A percentile compares a stretch with the other conserved stretches of the same genome.
Evolutionary conservation across 2,329 filamentous ascomycete species (phyloP).

Genomic region (Fusarium sp.): DNA sequence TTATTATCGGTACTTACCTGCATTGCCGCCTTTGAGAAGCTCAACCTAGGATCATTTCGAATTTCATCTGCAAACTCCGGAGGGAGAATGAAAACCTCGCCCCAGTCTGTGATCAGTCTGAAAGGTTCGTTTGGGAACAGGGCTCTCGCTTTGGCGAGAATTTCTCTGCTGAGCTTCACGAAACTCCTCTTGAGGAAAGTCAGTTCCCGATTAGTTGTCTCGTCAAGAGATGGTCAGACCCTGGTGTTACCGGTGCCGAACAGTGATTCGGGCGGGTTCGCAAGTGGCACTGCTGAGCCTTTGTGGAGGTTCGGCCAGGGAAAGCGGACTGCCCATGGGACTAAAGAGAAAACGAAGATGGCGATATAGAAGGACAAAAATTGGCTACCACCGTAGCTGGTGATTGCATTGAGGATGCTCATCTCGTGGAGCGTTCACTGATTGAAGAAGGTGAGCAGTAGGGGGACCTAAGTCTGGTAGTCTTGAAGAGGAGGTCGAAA

Average conservation of each 20-base stretch:
- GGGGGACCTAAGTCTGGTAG: accelerated
- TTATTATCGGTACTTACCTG: not conserved
- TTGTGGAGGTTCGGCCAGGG: not conserved
- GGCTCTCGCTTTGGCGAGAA: not conserved
- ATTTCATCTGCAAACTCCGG: not conserved
- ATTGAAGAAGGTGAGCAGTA: too few relatives aligned
- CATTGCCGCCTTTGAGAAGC: not conserved
- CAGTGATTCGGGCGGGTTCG: not conserved
- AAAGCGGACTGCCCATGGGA: not conserved
- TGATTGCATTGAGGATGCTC: not conserved
- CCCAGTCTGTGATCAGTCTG: not conserved
- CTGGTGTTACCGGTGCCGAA: not conserved
- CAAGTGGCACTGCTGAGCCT: not conserved
- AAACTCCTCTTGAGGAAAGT: not conserved
- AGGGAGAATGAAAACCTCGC: not conserved
- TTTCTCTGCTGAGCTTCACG: not conserved
- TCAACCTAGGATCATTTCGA: not conserved
- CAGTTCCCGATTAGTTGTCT: not conserved
- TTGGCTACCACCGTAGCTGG: not conserved
- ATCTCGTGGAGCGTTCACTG: too few relatives aligned
- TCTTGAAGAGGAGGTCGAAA: too few relatives aligned
- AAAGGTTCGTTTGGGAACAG: not conserved
- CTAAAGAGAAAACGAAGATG: not conserved
- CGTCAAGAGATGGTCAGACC: not conserved
- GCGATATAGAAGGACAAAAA: not conserved